These are phyloP conservation scores for Viridothelium virens DNA, from an alignment of 495 filamentous ascomycete genomes.

Conservation along the genomic window DNA sequence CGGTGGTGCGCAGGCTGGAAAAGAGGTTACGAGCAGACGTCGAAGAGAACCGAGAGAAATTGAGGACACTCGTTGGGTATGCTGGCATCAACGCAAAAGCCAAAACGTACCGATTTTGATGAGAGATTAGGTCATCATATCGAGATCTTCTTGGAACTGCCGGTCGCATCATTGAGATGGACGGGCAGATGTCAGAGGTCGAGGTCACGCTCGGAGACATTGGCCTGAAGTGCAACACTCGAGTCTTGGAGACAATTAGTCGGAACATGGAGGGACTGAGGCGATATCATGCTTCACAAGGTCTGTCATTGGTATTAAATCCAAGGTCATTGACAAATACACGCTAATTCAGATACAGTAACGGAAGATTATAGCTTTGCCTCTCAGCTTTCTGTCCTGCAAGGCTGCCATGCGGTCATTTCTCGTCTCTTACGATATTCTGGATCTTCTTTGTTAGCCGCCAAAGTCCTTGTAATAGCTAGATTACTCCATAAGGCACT, in stretches of 20 bases:
- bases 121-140: constrained; percentile 45
- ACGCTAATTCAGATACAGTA: neutral
- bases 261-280: constrained; percentile 55
- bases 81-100: constrained; percentile 14
- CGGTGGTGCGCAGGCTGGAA: constrained; percentile 55
- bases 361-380: constrained; percentile 43
- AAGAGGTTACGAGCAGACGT: constrained; percentile 57
- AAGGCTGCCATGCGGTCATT: constrained; percentile 49
- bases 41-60: constrained; percentile 74
- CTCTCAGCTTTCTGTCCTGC: constrained; percentile 55
- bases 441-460: constrained; percentile 56
- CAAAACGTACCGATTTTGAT: neutral
- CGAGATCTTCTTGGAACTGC: constrained; percentile 88
- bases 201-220: constrained; percentile 63
- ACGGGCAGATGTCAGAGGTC: constrained; percentile 62
- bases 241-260: constrained; percentile 59
- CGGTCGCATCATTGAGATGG: constrained; percentile 86
- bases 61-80: constrained; percentile 85
- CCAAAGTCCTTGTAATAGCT: constrained; percentile 74
- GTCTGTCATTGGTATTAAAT: constrained; percentile 28
- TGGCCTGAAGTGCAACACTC: constrained; percentile 69
- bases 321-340: neutral
- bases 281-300: constrained; percentile 29
- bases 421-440: constrained; percentile 51
- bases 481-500: constrained; percentile 63